phyloP scores from a whole-genome alignment of 345 rosid genomes.

The Eutrema japonicum region DNA sequence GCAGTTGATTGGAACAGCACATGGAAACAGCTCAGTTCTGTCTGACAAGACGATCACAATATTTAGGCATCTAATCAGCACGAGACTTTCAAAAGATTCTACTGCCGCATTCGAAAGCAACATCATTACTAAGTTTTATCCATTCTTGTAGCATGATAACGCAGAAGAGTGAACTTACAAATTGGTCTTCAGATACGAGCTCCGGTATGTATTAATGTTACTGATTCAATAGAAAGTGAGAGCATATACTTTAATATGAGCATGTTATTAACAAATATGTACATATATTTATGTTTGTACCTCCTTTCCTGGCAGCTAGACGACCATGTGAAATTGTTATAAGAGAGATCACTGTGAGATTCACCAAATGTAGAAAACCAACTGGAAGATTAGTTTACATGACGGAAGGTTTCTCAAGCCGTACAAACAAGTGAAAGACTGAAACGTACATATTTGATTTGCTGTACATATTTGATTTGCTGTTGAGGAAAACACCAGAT shows the following conservation, averaged over 20 bases:
- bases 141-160: neutral
- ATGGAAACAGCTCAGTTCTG: conserved; percentile 32
- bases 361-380: neutral
- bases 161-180: conserved; percentile 31
- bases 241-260: conserved; percentile 4
- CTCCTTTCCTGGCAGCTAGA: conserved; percentile 18
- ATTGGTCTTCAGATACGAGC: conserved; percentile 28
- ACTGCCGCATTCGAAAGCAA: neutral
- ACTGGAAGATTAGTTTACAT: neutral
- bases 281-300: neutral
- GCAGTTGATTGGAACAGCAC: conserved; percentile 5
- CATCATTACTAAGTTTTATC: neutral
- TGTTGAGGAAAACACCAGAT: neutral
- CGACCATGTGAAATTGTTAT: conserved; percentile 37
- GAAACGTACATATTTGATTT: conserved; percentile 30
- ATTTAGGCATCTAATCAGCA: neutral
- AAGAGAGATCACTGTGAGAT: conserved; percentile 41
- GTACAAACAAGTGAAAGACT: neutral
- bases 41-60: conserved; percentile 1
- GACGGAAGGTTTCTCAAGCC: neutral
- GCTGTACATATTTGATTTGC: conserved; percentile 19
- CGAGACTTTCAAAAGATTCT: neutral
- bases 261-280: neutral
- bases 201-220: conserved; percentile 31
- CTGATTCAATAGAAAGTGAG: conserved; percentile 30